These are phyloP conservation scores for Fusarium equiseti DNA, from an alignment of 2,329 filamentous ascomycete species.

Conservation along the genomic window DNA sequence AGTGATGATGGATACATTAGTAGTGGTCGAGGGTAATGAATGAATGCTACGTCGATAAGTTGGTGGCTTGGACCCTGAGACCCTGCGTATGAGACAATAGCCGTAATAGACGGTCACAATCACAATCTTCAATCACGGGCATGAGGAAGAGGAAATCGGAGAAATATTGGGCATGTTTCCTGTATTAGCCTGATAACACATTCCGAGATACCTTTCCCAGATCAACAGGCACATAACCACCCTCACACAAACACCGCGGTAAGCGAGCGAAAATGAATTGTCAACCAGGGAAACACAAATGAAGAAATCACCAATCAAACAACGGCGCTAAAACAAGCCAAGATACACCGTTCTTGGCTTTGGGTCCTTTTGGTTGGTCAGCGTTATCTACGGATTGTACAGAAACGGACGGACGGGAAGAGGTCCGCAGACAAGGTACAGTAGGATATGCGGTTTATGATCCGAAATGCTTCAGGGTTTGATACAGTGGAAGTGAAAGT, in stretches of 20 bases:
- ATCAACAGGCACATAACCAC: slow-evolving; percentile 24
- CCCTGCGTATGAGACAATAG: slow-evolving; percentile 16
- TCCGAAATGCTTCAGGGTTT: slow-evolving; percentile 3
- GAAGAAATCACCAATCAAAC: slow-evolving; percentile 38
- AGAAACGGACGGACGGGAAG: slow-evolving; percentile 18
- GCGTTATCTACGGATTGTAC: slow-evolving; percentile 27
- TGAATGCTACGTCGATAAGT: slow-evolving; percentile 19
- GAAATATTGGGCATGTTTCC: neutral
- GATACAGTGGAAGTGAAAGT: no score
- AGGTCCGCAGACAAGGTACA: slow-evolving; percentile 7
- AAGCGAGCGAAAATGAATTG: slow-evolving; percentile 21
- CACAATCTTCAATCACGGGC: neutral
- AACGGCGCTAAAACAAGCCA: slow-evolving; percentile 26
- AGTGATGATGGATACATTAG: neutral
- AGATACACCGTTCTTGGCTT: slow-evolving; percentile 14
- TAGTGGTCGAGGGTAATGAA: no score
- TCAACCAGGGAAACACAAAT: neutral
- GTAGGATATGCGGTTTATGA: neutral
- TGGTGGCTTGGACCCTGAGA: slow-evolving; percentile 31
- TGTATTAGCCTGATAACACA: slow-evolving; percentile 1
- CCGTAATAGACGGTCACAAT: slow-evolving; percentile 18
- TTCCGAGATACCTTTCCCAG: slow-evolving; percentile 19
- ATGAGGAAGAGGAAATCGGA: neutral
- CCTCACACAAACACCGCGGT: slow-evolving; percentile 18
- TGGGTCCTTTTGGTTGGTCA: slow-evolving; percentile 3